phyloP scores from a whole-genome alignment of 139 green algal species.

The Auxenochlorella pyrenoidosa region DNA sequence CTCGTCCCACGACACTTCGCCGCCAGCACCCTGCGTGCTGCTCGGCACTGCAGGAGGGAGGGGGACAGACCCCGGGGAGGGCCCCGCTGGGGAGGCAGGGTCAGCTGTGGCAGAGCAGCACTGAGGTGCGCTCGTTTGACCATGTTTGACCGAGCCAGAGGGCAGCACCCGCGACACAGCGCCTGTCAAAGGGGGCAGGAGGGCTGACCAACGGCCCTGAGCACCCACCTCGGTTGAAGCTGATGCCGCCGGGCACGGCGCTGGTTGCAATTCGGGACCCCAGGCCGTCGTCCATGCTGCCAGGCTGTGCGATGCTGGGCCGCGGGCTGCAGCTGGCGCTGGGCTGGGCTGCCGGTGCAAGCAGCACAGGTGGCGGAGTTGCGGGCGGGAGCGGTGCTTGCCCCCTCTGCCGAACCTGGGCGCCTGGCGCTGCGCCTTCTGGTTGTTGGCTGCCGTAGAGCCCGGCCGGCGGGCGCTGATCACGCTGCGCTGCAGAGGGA shows the following conservation, averaged over 20 bases:
- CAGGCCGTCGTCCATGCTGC: neutral
- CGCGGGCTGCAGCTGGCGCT: neutral
- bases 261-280: neutral
- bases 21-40: neutral
- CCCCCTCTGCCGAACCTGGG: too few relatives aligned
- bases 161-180: neutral
- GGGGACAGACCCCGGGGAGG: neutral
- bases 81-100: neutral
- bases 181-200: neutral
- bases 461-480: neutral
- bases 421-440: neutral
- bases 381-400: neutral
- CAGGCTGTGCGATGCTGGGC: neutral
- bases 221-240: conserved; percentile 6
- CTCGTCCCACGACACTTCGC: conserved; percentile 19
- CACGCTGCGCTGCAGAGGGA: neutral
- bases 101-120: too few relatives aligned
- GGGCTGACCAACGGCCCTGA: neutral
- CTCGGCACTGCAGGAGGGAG: conserved; percentile 4
- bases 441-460: neutral
- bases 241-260: conserved; percentile 4
- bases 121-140: neutral
- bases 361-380: neutral
- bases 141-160: neutral
- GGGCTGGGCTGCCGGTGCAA: neutral